Evolutionary conservation across 768 basidiomycete species (phyloP).

Genomic region (Podaxis mareebaensis): DNA sequence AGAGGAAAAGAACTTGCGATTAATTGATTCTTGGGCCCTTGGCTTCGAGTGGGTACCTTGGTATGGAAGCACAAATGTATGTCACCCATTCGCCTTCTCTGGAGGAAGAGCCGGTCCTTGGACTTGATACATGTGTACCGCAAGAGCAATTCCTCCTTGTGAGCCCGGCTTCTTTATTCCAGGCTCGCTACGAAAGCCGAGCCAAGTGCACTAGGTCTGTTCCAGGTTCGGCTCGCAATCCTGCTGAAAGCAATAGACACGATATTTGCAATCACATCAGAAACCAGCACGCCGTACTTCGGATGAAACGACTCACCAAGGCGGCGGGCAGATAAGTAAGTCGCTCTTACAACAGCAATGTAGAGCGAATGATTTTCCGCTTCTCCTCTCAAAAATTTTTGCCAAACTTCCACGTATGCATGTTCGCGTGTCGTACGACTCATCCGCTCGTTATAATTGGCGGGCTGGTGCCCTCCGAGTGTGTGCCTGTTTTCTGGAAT

Average conservation of each 20-base stretch:
- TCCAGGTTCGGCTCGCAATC: not conserved
- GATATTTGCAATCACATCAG: not conserved
- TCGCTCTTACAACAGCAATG: not conserved
- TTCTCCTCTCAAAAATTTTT: not conserved
- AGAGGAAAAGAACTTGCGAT: not conserved
- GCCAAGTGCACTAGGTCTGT: not conserved
- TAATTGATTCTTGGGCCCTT: not conserved
- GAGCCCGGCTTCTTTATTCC: not conserved
- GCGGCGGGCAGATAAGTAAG: not conserved
- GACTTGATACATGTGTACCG: not conserved
- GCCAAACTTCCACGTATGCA: not conserved
- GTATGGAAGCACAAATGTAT: not conserved
- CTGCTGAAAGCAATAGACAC: not conserved
- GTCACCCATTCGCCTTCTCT: not conserved
- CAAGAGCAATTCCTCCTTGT: not conserved
- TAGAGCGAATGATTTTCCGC: not conserved
- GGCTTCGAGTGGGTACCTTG: not conserved
- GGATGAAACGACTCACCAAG: not conserved
- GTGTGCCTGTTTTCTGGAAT: not conserved
- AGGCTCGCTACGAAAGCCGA: not conserved
- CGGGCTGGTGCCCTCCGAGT: not conserved
- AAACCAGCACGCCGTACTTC: not conserved
- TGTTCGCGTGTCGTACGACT: not conserved
- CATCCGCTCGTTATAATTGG: not conserved
- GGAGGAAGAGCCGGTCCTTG: not conserved